These are phyloP conservation scores for Tilletia indica DNA, from an alignment of 1,284 basidiomycete species.

Conservation along the genomic window DNA sequence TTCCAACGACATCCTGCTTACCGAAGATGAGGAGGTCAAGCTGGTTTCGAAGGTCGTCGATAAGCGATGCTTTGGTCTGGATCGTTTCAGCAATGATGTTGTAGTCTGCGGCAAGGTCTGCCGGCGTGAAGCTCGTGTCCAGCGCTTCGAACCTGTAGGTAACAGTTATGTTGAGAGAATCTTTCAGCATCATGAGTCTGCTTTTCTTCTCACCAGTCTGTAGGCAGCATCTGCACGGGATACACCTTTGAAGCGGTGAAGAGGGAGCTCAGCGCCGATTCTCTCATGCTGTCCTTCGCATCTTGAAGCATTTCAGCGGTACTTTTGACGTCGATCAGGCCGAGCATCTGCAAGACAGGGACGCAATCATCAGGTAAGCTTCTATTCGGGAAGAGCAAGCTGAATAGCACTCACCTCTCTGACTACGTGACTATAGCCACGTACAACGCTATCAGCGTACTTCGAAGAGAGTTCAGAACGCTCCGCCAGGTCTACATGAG, in stretches of 20 bases:
- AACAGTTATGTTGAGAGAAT: no score
- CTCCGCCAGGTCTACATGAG: background rate
- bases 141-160: background rate
- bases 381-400: no score
- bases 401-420: no score
- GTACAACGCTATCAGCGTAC: slow-evolving; percentile 6
- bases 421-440: slow-evolving; percentile 7
- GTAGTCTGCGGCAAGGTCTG: background rate
- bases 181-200: no score
- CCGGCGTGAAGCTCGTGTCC: slow-evolving; percentile 3
- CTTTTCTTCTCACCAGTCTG: background rate
- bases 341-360: no score
- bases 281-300: slow-evolving; percentile 6
- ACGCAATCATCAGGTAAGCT: no score
- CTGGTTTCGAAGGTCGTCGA: slow-evolving; percentile 8
- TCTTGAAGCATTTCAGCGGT: slow-evolving; percentile 11
- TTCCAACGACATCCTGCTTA: background rate
- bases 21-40: slow-evolving; percentile 2
- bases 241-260: slow-evolving; percentile 1
- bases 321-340: slow-evolving; percentile 16
- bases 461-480: background rate
- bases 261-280: slow-evolving; percentile 8
- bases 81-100: background rate
- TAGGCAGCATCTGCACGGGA: slow-evolving; percentile 4
- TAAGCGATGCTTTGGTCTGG: background rate